Percentiles rank a stretch among this genome's conserved stretches.
Evolutionary conservation across 202 grass and related monocot species (phyloP).

Genomic region (Dendrocalamus latiflorus): DNA sequence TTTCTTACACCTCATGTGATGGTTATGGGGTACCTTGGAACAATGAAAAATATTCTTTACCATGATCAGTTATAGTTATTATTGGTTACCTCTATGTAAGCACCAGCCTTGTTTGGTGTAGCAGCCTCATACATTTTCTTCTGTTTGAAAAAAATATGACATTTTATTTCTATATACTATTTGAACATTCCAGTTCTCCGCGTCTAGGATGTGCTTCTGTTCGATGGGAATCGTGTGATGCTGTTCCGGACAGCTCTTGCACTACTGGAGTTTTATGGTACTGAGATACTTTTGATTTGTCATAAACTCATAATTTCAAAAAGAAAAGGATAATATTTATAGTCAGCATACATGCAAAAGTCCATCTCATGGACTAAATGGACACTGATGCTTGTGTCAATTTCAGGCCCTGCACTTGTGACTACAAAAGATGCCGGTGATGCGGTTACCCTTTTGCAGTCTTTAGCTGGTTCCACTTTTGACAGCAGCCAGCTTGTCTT

Average conservation of each 20-base stretch:
- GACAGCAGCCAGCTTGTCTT: slow-evolving; percentile 98
- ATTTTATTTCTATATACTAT: background rate
- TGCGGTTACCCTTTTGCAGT: slow-evolving; percentile 91
- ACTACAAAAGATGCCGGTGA: slow-evolving; percentile 97
- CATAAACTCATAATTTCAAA: background rate
- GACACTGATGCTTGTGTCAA: slow-evolving; percentile 18
- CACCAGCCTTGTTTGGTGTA: too few relatives aligned
- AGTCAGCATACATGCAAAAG: background rate
- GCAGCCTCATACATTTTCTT: too few relatives aligned
- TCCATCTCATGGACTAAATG: background rate
- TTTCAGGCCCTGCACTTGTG: slow-evolving; percentile 84
- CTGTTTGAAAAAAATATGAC: too few relatives aligned
- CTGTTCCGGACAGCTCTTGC: slow-evolving; percentile 86
- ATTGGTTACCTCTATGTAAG: too few relatives aligned
- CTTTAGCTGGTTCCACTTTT: slow-evolving; percentile 96
- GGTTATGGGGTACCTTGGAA: too few relatives aligned
- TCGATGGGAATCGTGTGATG: slow-evolving; percentile 86
- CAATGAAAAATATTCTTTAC: too few relatives aligned
- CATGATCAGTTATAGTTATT: too few relatives aligned
- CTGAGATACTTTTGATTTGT: background rate
- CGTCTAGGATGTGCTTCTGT: slow-evolving; percentile 95
- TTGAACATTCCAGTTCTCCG: slow-evolving; percentile 85
- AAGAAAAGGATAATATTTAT: background rate
- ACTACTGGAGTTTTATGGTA: slow-evolving; percentile 93
- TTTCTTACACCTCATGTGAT: too few relatives aligned